Conservation (phyloP, 352 stramenopile species). For the Globisporangium splendens region DNA sequence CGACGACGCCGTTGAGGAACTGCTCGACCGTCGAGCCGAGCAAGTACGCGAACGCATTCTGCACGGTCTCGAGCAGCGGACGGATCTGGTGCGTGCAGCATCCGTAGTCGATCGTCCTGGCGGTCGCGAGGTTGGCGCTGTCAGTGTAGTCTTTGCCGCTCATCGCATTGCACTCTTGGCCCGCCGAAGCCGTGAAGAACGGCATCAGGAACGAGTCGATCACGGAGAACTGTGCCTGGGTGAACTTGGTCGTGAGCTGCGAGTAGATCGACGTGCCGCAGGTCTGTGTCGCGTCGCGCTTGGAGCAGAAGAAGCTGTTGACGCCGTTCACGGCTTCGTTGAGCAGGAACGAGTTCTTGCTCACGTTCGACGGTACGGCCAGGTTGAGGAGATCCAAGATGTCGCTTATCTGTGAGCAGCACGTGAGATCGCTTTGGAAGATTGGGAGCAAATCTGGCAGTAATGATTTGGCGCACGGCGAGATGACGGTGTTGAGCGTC, state of each 20-base stretch:
- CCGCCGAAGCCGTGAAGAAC: conserved; percentile 32
- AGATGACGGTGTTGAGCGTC: conserved; percentile 44
- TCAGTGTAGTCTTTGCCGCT: conserved; percentile 5
- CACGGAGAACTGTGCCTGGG: conserved; percentile 33
- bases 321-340: conserved; percentile 45
- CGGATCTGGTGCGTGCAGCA: conserved; percentile 17
- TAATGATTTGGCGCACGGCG: conserved; percentile 42
- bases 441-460: conserved; percentile 37
- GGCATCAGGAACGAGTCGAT: conserved; percentile 16
- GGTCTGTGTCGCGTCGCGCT: conserved; percentile 26
- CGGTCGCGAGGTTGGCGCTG: conserved; percentile 6
- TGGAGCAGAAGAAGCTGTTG: conserved; percentile 49
- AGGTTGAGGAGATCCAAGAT: conserved; percentile 46
- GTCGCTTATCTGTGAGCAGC: conserved; percentile 40
- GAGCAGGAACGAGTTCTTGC: conserved; percentile 36
- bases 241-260: conserved; percentile 27
- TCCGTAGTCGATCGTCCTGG: conserved; percentile 6
- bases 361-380: conserved; percentile 42
- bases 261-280: conserved; percentile 37
- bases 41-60: conserved; percentile 40
- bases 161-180: conserved; percentile 13
- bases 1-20: conserved; percentile 29
- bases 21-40: conserved; percentile 48
- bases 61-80: conserved; percentile 46
- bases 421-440: conserved; percentile 39